Conservation (phyloP, 2,329 filamentous ascomycete species). For the Pyrenophora graminea region DNA sequence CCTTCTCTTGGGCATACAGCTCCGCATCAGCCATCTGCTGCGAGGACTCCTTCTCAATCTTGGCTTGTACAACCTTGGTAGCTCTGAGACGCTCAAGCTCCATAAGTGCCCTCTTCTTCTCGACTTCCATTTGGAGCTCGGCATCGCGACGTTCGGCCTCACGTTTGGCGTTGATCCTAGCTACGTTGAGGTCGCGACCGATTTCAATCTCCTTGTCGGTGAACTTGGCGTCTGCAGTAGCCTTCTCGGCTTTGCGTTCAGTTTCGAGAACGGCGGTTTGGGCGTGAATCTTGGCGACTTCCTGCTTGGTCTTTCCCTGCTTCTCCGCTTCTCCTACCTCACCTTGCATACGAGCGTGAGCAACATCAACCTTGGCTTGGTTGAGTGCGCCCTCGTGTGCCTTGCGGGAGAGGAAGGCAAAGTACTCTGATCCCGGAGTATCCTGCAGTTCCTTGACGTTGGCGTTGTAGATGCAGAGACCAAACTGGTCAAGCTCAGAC, state of each 20-base stretch:
- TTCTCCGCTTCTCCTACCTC: constrained; percentile 79
- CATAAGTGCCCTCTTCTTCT: constrained; percentile 75
- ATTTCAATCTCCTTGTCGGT: constrained; percentile 73
- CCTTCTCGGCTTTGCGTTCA: constrained; percentile 80
- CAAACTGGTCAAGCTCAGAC: constrained; percentile 78
- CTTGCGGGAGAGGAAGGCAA: constrained; percentile 78
- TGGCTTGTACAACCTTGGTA: constrained; percentile 76
- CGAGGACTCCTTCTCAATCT: constrained; percentile 68
- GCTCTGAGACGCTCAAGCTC: constrained; percentile 81
- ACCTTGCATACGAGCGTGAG: constrained; percentile 64
- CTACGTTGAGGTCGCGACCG: constrained; percentile 73
- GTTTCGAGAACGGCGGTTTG: constrained; percentile 84
- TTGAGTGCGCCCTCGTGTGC: constrained; percentile 84
- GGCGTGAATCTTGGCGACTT: constrained; percentile 86
- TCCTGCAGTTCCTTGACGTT: constrained; percentile 89
- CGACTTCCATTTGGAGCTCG: constrained; percentile 77
- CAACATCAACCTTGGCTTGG: constrained; percentile 69
- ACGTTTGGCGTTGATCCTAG: constrained; percentile 73
- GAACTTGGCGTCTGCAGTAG: constrained; percentile 75
- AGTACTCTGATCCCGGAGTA: constrained; percentile 79
- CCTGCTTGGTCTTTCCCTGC: constrained; percentile 78
- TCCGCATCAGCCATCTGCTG: constrained; percentile 69
- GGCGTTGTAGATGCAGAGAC: constrained; percentile 67
- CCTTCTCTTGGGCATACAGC: constrained; percentile 55
- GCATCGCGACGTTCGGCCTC: constrained; percentile 76